Evolutionary conservation across 257 asterid genomes (phyloP).

Genomic region (Petunia secreta): DNA sequence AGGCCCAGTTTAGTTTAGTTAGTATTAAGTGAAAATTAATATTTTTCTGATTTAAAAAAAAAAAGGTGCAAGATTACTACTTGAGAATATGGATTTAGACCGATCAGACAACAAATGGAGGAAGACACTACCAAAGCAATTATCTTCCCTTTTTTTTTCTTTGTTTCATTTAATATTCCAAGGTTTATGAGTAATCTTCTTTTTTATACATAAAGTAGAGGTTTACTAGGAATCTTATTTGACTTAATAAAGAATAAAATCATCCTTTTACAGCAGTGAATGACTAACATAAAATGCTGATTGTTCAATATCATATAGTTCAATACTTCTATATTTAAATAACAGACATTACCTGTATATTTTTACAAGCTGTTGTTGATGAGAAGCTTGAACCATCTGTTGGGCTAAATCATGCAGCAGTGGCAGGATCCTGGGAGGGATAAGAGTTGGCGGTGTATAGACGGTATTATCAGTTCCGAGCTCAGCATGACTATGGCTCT

Average conservation of each 20-base stretch:
- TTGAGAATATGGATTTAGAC: constrained; percentile 5
- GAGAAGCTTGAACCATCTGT: constrained; percentile 95
- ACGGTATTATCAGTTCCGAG: constrained; percentile 63
- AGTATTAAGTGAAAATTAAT: not conserved
- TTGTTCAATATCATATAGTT: constrained; percentile 8
- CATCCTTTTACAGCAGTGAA: not conserved
- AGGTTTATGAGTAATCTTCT: too few relatives aligned
- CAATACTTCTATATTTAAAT: not conserved
- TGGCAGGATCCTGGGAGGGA: constrained; percentile 93
- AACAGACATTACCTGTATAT: constrained; percentile 64
- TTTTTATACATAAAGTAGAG: not conserved
- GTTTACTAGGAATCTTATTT: not conserved
- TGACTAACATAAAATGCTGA: not conserved
- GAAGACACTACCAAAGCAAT: not conserved
- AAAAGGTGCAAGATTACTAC: not conserved
- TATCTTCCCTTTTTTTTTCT: not conserved
- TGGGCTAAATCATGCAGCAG: constrained; percentile 91
- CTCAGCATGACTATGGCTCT: constrained; percentile 67
- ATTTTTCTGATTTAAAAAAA: not conserved
- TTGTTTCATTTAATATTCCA: not conserved
- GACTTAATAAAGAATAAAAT: not conserved
- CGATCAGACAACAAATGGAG: not conserved
- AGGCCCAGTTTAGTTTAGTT: not conserved
- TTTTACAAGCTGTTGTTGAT: constrained; percentile 77
- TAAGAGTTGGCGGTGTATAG: constrained; percentile 83